Evolutionary conservation across 371 early-diverging fungal genomes (phyloP), one percentile per base, ranked within the genome.

Genomic region (Apophysomyces sp.): DNA sequence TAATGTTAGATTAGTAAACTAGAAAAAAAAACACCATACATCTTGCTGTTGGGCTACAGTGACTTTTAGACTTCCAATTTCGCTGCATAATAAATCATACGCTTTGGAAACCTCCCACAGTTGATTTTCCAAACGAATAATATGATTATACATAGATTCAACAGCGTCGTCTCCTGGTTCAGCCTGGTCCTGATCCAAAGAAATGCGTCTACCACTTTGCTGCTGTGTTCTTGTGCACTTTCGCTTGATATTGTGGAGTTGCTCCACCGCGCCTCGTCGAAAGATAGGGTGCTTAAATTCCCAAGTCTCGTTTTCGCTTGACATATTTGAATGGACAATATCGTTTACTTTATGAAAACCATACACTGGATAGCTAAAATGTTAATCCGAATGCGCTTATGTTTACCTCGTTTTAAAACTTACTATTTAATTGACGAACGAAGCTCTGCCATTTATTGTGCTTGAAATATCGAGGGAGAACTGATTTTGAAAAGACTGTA

Each of bases 371-470:
- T n/a, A n/a, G n/a, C n/a, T n/a, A n/a, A n/a, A n/a, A n/a, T n/a
- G n/a, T n/a, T n/a, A n/a, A n/a, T n/a, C n/a, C n/a, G n/a, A n/a
- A n/a, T n/a, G n/a, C n/a, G n/a, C n/a, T n/a, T n/a, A n/a, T n/a
- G n/a, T n/a, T n/a, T n/a, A n/a, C n/a, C n/a, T n/a, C n/a, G n/a
- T n/a, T 52, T 7, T 31, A 29, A 5, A 16, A 57, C 64, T 66
- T 76, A 81, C 81, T 91, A 72, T 95, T 94, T 11, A 94, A 77
- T 73, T 94, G 94, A 37, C 94, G 81, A 11, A 94, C 90, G 81
- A 95, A 94, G 52, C 88, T 89, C 57, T 88, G 87, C 80, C 91
- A 88, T 67, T 95, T 94, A 66, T 86, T 91, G 77, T 94, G 93
- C 68, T 92, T 94, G 72, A 93, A 95, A 71, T 91, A 88, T 55